Evolutionary conservation across 176 grass and related monocot species (phyloP).

Genomic region (Lolium perenne): DNA sequence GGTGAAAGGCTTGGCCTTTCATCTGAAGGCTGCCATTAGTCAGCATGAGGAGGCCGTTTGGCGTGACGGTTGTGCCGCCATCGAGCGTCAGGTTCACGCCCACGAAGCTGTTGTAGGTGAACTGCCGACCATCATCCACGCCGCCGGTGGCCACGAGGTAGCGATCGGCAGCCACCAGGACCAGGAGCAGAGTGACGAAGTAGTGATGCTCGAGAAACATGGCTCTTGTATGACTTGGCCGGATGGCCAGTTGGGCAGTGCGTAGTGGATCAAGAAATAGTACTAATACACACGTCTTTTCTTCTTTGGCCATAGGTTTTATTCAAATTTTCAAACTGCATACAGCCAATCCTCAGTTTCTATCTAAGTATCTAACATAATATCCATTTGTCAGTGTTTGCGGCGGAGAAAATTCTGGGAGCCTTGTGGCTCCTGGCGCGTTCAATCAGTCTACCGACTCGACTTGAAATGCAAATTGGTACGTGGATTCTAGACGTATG

Average conservation of each 20-base stretch:
- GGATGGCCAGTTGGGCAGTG: background rate
- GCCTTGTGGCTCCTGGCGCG: background rate
- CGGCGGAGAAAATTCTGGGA: background rate
- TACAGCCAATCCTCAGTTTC: background rate
- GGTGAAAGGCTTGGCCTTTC: background rate
- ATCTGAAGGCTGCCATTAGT: background rate
- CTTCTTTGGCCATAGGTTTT: background rate
- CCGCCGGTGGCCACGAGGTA: background rate
- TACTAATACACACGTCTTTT: background rate
- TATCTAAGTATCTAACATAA: background rate
- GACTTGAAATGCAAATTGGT: too few species aligned
- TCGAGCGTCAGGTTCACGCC: background rate
- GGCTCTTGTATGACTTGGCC: background rate
- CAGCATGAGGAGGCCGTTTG: background rate
- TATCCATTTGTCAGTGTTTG: background rate
- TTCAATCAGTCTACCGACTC: background rate
- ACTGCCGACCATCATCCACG: background rate
- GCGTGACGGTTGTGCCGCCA: background rate
- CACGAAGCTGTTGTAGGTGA: background rate
- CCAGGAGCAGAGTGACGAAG: background rate
- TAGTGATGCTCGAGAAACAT: background rate
- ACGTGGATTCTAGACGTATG: too few species aligned
- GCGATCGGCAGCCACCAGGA: background rate
- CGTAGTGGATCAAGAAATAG: background rate
- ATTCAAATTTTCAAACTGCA: background rate